Percentiles rank a stretch among this genome's conserved stretches.
Evolutionary conservation across 768 basidiomycete genomes (phyloP).

Genomic region (Cystoderma amianthinum): DNA sequence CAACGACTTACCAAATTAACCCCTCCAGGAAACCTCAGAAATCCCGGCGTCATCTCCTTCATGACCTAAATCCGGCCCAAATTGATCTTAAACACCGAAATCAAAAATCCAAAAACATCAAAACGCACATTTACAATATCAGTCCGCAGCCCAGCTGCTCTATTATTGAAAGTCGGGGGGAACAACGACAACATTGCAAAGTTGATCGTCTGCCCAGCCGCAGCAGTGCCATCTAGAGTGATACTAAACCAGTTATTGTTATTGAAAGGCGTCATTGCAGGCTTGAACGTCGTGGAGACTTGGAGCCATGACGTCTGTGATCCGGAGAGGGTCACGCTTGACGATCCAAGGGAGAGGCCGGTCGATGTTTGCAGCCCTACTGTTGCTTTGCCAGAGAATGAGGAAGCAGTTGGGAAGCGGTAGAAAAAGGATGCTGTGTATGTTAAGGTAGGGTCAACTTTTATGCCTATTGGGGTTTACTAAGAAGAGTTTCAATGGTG

Average conservation of each 20-base stretch:
- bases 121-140: constrained; percentile 44
- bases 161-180: constrained; percentile 56
- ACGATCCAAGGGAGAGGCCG: constrained; percentile 32
- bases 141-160: constrained; percentile 49
- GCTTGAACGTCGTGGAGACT: constrained; percentile 30
- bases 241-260: constrained; percentile 43
- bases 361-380: constrained; percentile 33
- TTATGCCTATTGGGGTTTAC: constrained; percentile 53
- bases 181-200: too few relatives aligned
- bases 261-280: constrained; percentile 28
- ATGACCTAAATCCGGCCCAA: too few relatives aligned
- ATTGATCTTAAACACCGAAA: too few relatives aligned
- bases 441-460: constrained; percentile 37
- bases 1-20: constrained; percentile 37
- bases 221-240: constrained; percentile 31
- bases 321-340: constrained; percentile 24
- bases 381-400: constrained; percentile 30
- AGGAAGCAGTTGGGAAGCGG: constrained; percentile 35
- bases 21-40: constrained; percentile 60
- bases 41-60: constrained; percentile 46
- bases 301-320: constrained; percentile 40
- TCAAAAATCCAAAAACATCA: too few relatives aligned
- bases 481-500: too few relatives aligned
- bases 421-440: constrained; percentile 54
- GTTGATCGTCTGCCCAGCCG: too few relatives aligned